Evolutionary conservation across 2,329 filamentous ascomycete species (phyloP), one percentile per base, ranked within the genome.

Genomic region (Talaromyces sp.): DNA sequence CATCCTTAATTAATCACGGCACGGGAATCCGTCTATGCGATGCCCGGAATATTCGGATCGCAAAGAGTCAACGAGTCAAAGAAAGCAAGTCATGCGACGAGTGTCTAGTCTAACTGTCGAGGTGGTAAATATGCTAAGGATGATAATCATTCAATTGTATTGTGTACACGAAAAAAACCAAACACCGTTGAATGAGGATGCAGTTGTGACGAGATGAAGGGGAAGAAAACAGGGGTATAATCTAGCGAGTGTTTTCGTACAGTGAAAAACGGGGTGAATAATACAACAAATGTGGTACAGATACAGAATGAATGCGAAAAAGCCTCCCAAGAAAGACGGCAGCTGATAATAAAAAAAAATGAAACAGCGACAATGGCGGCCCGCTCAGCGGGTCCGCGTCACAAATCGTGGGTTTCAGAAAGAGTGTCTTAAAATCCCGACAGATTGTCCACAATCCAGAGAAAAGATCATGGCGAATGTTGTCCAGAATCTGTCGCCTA

Each of bases 211-310:
- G n/a, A 13, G 25, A 58, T 5, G n/a, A 13, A 25, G 36, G 45
- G 38, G 47, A 27, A 62, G 49, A 53, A 29, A 51, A 54, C 47
- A 54, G 34, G 60, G 60, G 47, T 54, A 62, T 62, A 62, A 43
- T 62, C 60, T 62, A 62, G 60, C 47, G 47, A 62, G 47, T 53
- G 59, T 54, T 53, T 61, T 61, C 59, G 29, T 38, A 61, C 59
- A 61, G 31, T 25, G 11, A 10, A 31, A 31, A 19, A 19, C 4
- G 25, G 29, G 29, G 29, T 10, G 17, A 34, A 34, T 19, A 54
- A 31, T 34, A 15, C 22, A 2, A 29, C 15, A 29, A n/a, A 15
- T 34, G 27, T 15, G 34, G 15, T n/a, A 58, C n/a, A 56, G 22
- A 11, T 25, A 47, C 19, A 22, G 25, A 38, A 19, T 19, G 11